phyloP scores from a whole-genome alignment of 495 filamentous ascomycete genomes.

The Astrocystis sublimbata region DNA sequence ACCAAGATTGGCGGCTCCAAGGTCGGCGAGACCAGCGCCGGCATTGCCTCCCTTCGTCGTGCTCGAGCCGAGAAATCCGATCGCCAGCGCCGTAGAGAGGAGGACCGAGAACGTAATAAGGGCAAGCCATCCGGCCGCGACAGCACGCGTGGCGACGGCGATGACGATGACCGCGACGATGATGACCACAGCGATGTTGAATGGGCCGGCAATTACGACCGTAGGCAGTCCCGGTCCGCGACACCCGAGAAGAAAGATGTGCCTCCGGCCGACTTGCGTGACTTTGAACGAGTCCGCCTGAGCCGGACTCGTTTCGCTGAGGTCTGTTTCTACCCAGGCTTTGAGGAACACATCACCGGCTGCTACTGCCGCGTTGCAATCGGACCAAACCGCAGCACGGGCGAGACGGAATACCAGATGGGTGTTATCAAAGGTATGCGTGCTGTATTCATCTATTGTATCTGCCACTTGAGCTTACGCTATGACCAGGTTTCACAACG shows the following conservation, averaged over 20 bases:
- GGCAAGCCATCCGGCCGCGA: constrained; percentile 45
- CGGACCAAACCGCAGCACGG: constrained; percentile 66
- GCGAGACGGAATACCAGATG: constrained; percentile 77
- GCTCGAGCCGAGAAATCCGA: constrained; percentile 81
- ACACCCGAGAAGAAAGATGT: constrained; percentile 51
- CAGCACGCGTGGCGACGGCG: constrained; percentile 43
- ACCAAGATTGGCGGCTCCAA: constrained; percentile 75
- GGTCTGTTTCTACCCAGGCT: constrained; percentile 88
- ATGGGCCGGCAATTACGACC: constrained; percentile 54
- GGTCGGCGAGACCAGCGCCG: constrained; percentile 73
- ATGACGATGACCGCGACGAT: constrained; percentile 63
- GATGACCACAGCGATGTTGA: constrained; percentile 81
- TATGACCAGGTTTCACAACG: constrained; percentile 63
- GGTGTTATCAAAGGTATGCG: constrained; percentile 75
- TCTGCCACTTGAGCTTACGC: constrained; percentile 35
- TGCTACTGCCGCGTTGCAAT: constrained; percentile 83
- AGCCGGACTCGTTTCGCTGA: constrained; percentile 78
- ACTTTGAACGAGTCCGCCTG: constrained; percentile 79
- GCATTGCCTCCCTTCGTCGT: constrained; percentile 80
- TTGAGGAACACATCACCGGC: constrained; percentile 72
- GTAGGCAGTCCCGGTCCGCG: constrained; percentile 42
- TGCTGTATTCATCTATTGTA: background rate
- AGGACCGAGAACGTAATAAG: constrained; percentile 63
- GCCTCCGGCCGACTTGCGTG: constrained; percentile 65
- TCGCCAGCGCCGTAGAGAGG: constrained; percentile 70